A percentile compares a stretch with the other conserved stretches of the same genome.
Evolutionary conservation across 2,329 filamentous ascomycete species (phyloP).

Genomic region (Exophiala xenobiotica): DNA sequence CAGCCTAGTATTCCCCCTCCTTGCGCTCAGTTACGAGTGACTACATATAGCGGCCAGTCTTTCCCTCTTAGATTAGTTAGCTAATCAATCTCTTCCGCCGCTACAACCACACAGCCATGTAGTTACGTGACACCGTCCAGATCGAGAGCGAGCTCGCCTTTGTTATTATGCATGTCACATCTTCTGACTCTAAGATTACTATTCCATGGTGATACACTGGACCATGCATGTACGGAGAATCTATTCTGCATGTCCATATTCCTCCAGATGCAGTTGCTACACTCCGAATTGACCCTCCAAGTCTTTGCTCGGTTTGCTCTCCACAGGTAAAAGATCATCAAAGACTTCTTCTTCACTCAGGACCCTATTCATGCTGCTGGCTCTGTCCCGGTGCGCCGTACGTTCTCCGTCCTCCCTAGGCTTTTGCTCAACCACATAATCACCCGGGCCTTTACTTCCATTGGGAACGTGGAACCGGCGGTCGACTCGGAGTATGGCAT

Average conservation of each 20-base stretch:
- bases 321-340: slow-evolving; percentile 20
- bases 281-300: not conserved
- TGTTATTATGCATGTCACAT: too few species aligned
- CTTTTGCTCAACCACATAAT: slow-evolving; percentile 33
- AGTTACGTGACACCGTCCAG: too few species aligned
- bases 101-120: too few species aligned
- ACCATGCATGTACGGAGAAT: too few species aligned
- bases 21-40: too few species aligned
- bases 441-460: slow-evolving; percentile 60
- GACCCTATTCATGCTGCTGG: slow-evolving; percentile 14
- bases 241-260: not conserved
- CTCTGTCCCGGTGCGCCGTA: not conserved
- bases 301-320: slow-evolving; percentile 7
- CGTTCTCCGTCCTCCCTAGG: not conserved
- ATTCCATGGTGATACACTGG: too few species aligned
- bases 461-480: slow-evolving; percentile 72
- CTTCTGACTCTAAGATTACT: too few species aligned
- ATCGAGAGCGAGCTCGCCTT: too few species aligned
- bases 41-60: too few species aligned
- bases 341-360: slow-evolving; percentile 32
- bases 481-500: slow-evolving; percentile 69
- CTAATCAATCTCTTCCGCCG: too few species aligned
- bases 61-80: too few species aligned
- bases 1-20: too few species aligned
- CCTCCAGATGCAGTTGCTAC: not conserved